Conservation (phyloP, 1,284 basidiomycete genomes). For the Malassezia equina region DNA sequence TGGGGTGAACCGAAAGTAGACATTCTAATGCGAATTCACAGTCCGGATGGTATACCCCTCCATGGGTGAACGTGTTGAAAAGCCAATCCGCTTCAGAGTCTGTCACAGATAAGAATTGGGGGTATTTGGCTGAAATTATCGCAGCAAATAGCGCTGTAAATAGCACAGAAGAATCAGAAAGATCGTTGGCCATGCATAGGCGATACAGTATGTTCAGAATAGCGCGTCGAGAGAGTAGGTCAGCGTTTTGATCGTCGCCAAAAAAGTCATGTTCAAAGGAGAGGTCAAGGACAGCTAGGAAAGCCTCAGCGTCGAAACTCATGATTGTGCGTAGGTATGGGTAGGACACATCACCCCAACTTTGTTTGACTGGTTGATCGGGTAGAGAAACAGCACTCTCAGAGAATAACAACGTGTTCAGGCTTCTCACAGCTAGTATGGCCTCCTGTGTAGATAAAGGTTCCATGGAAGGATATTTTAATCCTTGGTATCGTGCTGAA, state of each 20-base stretch:
- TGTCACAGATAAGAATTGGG: slow-evolving; percentile 69
- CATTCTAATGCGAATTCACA: slow-evolving; percentile 89
- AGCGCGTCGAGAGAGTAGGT: slow-evolving; percentile 60
- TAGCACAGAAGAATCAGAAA: slow-evolving; percentile 48
- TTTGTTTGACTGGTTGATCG: not conserved
- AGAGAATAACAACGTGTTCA: not conserved
- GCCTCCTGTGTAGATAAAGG: slow-evolving; percentile 28
- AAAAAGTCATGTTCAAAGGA: slow-evolving; percentile 88
- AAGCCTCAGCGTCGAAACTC: slow-evolving; percentile 69
- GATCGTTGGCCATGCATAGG: not conserved
- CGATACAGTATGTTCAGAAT: slow-evolving; percentile 65
- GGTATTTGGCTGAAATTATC: slow-evolving; percentile 91
- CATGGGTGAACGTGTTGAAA: slow-evolving; percentile 64
- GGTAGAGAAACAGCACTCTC: not conserved
- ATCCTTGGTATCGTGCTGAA: not conserved
- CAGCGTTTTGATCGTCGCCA: slow-evolving; percentile 55
- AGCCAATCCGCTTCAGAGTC: slow-evolving; percentile 64
- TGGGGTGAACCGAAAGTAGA: slow-evolving; percentile 82
- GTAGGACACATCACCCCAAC: not conserved
- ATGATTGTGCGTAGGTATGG: slow-evolving; percentile 1
- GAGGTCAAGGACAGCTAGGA: slow-evolving; percentile 84
- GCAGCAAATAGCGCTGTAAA: slow-evolving; percentile 92
- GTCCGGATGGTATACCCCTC: slow-evolving; percentile 61
- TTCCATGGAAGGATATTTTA: slow-evolving; percentile 12
- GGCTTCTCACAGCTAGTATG: not conserved